phyloP scores from a whole-genome alignment of 805 yeast species.

The Wickerhamomyces bovis region DNA sequence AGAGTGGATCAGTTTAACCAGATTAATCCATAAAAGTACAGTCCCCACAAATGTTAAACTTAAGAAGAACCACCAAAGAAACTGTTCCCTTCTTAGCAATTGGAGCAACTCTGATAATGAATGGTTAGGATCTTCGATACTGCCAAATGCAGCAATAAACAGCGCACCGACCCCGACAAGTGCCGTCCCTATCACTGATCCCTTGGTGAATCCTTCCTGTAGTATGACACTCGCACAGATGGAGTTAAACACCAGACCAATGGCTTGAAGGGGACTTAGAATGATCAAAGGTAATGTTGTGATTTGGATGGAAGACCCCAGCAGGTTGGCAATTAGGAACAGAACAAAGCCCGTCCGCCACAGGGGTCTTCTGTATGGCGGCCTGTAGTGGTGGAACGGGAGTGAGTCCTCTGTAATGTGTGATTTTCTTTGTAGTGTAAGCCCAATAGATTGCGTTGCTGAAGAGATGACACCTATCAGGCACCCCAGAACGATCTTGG shows the following conservation, averaged over 20 bases:
- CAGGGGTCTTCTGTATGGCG: constrained; percentile 41
- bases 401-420: constrained; percentile 42
- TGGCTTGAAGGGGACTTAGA: constrained; percentile 76
- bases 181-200: constrained; percentile 57
- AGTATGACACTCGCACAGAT: constrained; percentile 62
- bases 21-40: constrained; percentile 26
- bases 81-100: constrained; percentile 38
- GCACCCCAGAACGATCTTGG: constrained; percentile 49
- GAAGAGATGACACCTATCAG: constrained; percentile 68
- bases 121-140: constrained; percentile 47
- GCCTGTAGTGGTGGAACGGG: constrained; percentile 22
- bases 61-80: constrained; percentile 50
- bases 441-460: constrained; percentile 74
- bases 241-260: constrained; percentile 84
- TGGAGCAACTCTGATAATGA: constrained; percentile 40
- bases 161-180: constrained; percentile 71
- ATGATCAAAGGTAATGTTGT: constrained; percentile 78
- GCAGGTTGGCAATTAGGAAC: constrained; percentile 65
- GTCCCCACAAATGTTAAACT: constrained; percentile 28
- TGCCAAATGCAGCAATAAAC: constrained; percentile 69
- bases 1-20: constrained; percentile 10
- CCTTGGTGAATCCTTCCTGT: constrained; percentile 57
- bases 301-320: constrained; percentile 80
- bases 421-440: constrained; percentile 76
- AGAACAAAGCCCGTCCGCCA: constrained; percentile 74